phyloP scores from a whole-genome alignment of 2,329 filamentous ascomycete species.

The Colletotrichum incanum region DNA sequence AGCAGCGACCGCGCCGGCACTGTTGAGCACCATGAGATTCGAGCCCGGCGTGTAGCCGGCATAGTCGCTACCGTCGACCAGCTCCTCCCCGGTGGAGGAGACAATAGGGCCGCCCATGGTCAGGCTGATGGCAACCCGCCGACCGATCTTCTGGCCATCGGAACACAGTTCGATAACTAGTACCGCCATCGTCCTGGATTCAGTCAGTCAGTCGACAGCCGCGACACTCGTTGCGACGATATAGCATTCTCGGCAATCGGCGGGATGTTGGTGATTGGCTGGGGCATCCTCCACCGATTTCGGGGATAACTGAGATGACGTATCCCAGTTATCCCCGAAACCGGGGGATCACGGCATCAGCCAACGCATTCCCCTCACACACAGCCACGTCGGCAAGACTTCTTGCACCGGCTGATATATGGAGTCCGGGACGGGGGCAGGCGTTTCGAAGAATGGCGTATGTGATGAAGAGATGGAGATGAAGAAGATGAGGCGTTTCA shows the following conservation, averaged over 20 bases:
- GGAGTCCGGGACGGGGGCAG: background rate
- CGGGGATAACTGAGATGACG: background rate
- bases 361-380: background rate
- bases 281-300: background rate
- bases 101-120: background rate
- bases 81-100: background rate
- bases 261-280: background rate
- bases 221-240: background rate
- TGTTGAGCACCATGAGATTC: background rate
- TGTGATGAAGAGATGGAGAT: background rate
- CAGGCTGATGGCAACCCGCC: background rate
- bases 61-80: background rate
- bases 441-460: too few relatives aligned
- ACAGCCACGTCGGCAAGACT: background rate
- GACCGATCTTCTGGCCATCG: background rate
- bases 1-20: background rate
- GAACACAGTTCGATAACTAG: background rate
- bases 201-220: too few relatives aligned
- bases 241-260: background rate
- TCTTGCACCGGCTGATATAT: background rate
- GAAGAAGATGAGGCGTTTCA: background rate
- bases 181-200: background rate
- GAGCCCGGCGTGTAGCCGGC: background rate
- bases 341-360: background rate
- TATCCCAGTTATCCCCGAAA: background rate